Evolutionary conservation across 805 yeast species (phyloP).

Genomic region (Phaffomyces thermotolerans): DNA sequence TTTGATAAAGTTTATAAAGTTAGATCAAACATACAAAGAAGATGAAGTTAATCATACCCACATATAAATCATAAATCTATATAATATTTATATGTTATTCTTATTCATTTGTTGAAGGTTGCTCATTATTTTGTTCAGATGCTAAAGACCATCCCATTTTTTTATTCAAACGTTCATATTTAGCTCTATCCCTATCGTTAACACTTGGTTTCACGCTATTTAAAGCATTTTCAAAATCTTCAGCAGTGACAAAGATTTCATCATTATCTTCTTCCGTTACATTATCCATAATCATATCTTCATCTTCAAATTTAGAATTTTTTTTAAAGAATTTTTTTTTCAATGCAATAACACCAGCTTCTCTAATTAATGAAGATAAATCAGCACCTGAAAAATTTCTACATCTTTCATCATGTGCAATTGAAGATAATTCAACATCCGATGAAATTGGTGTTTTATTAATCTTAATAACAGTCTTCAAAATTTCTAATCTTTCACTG

Average conservation of each 20-base stretch:
- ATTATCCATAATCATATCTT: slow-evolving; percentile 39
- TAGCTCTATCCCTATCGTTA: slow-evolving; percentile 71
- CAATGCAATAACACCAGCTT: slow-evolving; percentile 86
- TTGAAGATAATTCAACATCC: slow-evolving; percentile 49
- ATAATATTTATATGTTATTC: too few relatives aligned
- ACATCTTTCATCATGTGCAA: slow-evolving; percentile 75
- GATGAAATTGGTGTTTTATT: slow-evolving; percentile 69
- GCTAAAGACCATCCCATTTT: slow-evolving; percentile 66
- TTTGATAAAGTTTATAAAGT: slow-evolving; percentile 53
- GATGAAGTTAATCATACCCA: slow-evolving; percentile 23
- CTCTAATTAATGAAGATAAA: slow-evolving; percentile 82
- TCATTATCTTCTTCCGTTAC: slow-evolving; percentile 27
- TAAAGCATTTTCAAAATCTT: slow-evolving; percentile 69
- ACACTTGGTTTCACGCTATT: slow-evolving; percentile 82
- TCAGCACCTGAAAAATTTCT: slow-evolving; percentile 95
- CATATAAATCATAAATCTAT: too few relatives aligned
- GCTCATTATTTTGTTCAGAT: slow-evolving; percentile 22
- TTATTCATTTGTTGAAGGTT: slow-evolving; percentile 1
- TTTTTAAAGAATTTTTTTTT: slow-evolving; percentile 63
- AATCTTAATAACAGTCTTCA: slow-evolving; percentile 63
- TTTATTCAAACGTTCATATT: slow-evolving; percentile 67
- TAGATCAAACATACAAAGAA: slow-evolving; percentile 47
- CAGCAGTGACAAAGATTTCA: slow-evolving; percentile 46
- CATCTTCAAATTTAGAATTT: slow-evolving; percentile 29
- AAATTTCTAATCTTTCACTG: slow-evolving; percentile 72